These are phyloP conservation scores for Fomitiporia mediterranea DNA, from an alignment of 1,284 basidiomycete species.

Conservation along the genomic window DNA sequence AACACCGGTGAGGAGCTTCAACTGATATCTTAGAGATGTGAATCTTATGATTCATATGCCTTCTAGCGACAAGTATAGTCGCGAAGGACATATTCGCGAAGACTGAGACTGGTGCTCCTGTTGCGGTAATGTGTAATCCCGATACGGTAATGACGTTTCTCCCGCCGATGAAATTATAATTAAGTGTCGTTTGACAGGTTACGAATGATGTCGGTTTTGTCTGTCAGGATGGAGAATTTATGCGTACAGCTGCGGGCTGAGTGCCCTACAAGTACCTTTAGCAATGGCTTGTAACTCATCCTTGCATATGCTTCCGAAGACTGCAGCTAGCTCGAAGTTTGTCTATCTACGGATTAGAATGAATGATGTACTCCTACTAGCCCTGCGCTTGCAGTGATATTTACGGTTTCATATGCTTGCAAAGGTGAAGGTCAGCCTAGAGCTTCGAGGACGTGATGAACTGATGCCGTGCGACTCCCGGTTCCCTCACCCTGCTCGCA, in stretches of 20 bases:
- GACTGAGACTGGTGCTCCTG: constrained; percentile 40
- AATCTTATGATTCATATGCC: background rate
- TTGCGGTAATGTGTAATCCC: constrained; percentile 52
- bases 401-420: background rate
- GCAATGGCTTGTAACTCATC: constrained; percentile 8
- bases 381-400: no score
- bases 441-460: background rate
- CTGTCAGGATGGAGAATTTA: constrained; percentile 46
- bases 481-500: background rate
- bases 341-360: background rate
- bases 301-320: constrained; percentile 7
- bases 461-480: background rate
- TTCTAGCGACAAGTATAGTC: constrained; percentile 42
- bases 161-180: background rate
- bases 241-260: constrained; percentile 27
- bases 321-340: background rate
- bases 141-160: constrained; percentile 35
- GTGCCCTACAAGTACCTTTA: background rate
- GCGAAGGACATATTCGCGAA: constrained; percentile 42
- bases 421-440: background rate
- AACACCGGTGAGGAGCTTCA: constrained; percentile 37
- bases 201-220: constrained; percentile 50
- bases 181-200: constrained; percentile 32
- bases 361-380: background rate
- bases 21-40: no score